These are phyloP conservation scores for Globisporangium iwayamae DNA, from an alignment of 352 stramenopile genomes.

Conservation along the genomic window DNA sequence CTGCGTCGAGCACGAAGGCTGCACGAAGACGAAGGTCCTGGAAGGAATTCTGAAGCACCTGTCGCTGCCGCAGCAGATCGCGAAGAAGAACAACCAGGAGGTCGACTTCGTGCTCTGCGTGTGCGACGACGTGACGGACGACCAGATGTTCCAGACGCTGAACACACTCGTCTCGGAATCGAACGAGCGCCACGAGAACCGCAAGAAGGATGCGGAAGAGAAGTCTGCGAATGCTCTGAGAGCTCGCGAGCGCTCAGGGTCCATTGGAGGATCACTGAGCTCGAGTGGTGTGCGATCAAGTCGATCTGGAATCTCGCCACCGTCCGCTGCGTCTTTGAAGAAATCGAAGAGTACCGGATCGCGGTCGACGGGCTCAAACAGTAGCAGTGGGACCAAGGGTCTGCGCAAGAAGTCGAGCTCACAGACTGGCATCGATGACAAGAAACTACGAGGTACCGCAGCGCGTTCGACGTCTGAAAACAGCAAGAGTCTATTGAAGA, in stretches of 20 bases:
- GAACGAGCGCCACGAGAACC: constrained; percentile 63
- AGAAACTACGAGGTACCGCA: constrained; percentile 1
- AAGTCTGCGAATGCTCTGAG: constrained; percentile 22
- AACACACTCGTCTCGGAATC: constrained; percentile 73
- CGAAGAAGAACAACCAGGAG: constrained; percentile 56
- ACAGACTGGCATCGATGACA: neutral
- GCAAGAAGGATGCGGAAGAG: constrained; percentile 32
- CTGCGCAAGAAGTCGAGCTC: constrained; percentile 2
- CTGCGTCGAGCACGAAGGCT: constrained; percentile 76
- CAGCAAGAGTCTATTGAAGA: constrained; percentile 6
- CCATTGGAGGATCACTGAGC: constrained; percentile 13
- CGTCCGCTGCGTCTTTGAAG: neutral
- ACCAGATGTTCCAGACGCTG: constrained; percentile 90
- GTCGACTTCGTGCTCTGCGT: constrained; percentile 89
- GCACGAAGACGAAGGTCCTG: constrained; percentile 73
- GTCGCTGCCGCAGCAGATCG: constrained; percentile 64
- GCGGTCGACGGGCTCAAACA: constrained; percentile 6
- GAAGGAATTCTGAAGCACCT: constrained; percentile 73
- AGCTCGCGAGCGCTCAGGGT: constrained; percentile 28
- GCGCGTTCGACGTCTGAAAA: constrained; percentile 8
- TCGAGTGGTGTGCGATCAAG: constrained; percentile 1
- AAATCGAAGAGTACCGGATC: constrained; percentile 15
- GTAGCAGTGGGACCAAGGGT: neutral
- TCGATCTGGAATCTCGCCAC: neutral
- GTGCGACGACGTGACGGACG: constrained; percentile 84